Evolutionary conservation across 2,329 filamentous ascomycete species (phyloP).

Genomic region (Neonectria coccinea): DNA sequence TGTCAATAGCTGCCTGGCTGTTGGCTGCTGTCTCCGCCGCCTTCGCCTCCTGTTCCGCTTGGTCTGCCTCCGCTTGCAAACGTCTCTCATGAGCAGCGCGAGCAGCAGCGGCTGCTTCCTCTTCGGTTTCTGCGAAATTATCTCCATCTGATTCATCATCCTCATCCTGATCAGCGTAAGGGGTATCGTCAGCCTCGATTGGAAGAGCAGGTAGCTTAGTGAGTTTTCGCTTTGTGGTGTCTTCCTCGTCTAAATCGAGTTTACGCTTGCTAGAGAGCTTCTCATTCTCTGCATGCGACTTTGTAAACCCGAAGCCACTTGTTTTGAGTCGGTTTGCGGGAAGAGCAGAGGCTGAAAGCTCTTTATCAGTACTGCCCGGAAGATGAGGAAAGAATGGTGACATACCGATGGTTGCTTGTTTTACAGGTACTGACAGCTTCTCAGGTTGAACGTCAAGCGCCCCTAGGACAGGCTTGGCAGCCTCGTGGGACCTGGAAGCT

Average conservation of each 20-base stretch:
- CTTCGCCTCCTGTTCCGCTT: slow-evolving; percentile 46
- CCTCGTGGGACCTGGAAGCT: slow-evolving; percentile 66
- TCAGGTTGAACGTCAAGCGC: slow-evolving; percentile 57
- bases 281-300: slow-evolving; percentile 72
- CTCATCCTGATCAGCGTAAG: slow-evolving; percentile 72
- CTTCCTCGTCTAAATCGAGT: slow-evolving; percentile 88
- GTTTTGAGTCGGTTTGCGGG: slow-evolving; percentile 79
- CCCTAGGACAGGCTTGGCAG: slow-evolving; percentile 63
- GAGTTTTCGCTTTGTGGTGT: slow-evolving; percentile 86
- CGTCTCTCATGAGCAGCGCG: slow-evolving; percentile 88
- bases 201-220: slow-evolving; percentile 87
- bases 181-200: slow-evolving; percentile 71
- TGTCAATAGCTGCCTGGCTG: slow-evolving; percentile 42
- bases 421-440: slow-evolving; percentile 48
- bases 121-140: slow-evolving; percentile 84
- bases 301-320: slow-evolving; percentile 85
- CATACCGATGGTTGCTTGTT: slow-evolving; percentile 54
- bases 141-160: slow-evolving; percentile 81
- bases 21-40: slow-evolving; percentile 47
- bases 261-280: slow-evolving; percentile 78
- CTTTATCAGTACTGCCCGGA: slow-evolving; percentile 40
- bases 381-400: slow-evolving; percentile 4
- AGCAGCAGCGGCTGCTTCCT: slow-evolving; percentile 87
- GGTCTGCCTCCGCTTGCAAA: slow-evolving; percentile 65
- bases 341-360: slow-evolving; percentile 61